These are phyloP conservation scores for Scutellaria barbata DNA, from an alignment of 257 asterid genomes.

Conservation along the genomic window DNA sequence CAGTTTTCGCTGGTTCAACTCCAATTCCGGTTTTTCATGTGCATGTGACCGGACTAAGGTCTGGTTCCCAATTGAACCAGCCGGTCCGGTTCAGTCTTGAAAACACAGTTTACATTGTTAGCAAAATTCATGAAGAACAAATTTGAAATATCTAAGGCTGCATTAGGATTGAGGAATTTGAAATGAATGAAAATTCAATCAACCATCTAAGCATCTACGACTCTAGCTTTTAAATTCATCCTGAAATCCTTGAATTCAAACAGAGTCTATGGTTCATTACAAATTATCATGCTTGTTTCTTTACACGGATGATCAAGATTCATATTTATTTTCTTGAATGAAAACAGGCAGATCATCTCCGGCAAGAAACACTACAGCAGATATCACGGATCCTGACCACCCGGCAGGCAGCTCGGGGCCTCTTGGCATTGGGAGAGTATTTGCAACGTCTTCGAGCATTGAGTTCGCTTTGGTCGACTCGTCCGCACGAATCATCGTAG, in stretches of 20 bases:
- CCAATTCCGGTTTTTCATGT: too few relatives aligned
- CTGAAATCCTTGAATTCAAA: background rate
- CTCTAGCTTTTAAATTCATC: background rate
- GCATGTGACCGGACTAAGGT: background rate
- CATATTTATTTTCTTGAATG: constrained; percentile 1
- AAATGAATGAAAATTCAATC: too few relatives aligned
- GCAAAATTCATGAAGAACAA: background rate
- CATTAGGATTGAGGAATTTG: background rate
- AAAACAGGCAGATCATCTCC: constrained; percentile 64
- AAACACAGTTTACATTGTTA: too few relatives aligned
- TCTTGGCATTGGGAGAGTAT: constrained; percentile 62
- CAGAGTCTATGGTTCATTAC: background rate
- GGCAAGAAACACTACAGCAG: constrained; percentile 61
- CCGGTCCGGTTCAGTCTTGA: too few relatives aligned
- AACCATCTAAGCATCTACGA: too few relatives aligned
- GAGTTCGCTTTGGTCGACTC: constrained; percentile 54
- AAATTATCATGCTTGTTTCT: background rate
- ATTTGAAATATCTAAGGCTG: background rate
- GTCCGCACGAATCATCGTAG: constrained; percentile 49
- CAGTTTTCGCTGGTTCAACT: too few relatives aligned
- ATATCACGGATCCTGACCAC: constrained; percentile 48
- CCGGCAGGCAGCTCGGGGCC: constrained; percentile 62
- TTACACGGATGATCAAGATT: background rate
- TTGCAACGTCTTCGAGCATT: constrained; percentile 54
- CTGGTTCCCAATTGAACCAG: background rate